Percentiles rank a stretch among this genome's conserved stretches.
Conservation (phyloP, 1,139 yeast genomes). For the Protomyces pachydermus region DNA sequence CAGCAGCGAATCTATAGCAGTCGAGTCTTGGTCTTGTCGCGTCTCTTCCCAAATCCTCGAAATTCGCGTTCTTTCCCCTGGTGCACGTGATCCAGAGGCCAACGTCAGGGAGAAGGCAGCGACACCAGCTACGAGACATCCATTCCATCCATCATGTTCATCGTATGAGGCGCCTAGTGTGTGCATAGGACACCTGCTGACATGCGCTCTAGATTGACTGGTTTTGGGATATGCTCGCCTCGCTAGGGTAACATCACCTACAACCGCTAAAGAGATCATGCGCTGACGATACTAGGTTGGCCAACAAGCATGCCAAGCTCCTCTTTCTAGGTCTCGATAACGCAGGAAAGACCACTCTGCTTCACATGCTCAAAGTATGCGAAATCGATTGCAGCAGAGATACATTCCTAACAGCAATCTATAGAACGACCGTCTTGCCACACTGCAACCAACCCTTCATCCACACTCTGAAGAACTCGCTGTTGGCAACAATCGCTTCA, state of each 20-base stretch:
- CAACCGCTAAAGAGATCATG: slow-evolving; percentile 37
- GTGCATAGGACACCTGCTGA: not conserved
- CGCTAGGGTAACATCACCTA: slow-evolving; percentile 16
- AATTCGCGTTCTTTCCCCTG: not conserved
- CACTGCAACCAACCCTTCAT: slow-evolving; percentile 95
- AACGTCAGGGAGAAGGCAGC: not conserved
- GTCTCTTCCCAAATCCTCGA: not conserved
- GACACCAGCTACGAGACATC: not conserved
- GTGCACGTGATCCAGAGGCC: not conserved
- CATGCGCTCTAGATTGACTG: slow-evolving; percentile 3
- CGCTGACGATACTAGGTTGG: slow-evolving; percentile 47
- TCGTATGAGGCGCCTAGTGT: not conserved
- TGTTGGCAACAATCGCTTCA: slow-evolving; percentile 91
- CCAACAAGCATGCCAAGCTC: slow-evolving; percentile 97
- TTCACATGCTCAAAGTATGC: slow-evolving; percentile 76
- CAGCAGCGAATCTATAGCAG: too few relatives aligned
- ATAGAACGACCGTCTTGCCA: slow-evolving; percentile 89
- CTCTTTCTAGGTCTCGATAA: slow-evolving; percentile 94
- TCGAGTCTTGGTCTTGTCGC: not conserved
- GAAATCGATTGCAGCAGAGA: not conserved
- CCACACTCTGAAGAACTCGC: slow-evolving; percentile 97
- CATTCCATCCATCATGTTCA: slow-evolving; percentile 5
- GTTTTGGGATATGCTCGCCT: slow-evolving; percentile 26
- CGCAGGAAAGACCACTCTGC: slow-evolving; percentile 95
- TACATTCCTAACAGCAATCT: not conserved